Evolutionary conservation across 345 rosid genomes (phyloP), one percentile per base, ranked within the genome.

Genomic region (Linum usitatissimum): DNA sequence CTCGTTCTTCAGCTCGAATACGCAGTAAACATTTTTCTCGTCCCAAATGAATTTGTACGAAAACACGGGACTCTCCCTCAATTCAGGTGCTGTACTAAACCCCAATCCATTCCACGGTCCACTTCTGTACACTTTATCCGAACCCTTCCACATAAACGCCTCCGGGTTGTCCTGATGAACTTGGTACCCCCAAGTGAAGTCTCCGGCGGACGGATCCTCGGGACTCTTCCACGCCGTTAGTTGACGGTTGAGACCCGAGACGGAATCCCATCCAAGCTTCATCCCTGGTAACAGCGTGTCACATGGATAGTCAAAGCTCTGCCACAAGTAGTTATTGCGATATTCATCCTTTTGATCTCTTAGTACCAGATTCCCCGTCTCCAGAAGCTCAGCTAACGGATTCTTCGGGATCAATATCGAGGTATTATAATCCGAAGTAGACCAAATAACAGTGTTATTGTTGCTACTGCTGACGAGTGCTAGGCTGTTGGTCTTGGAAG

Each of bases 61-160:
- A 20, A 56, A 55, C 0, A 48, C 12, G 10, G 49, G 38, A 17
- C 42, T 62, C 14, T 65, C 36, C 71, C 20, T 68, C 18, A 68
- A 18, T 23, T 31, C 42, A 3, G 61, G 61, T 0, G 56, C 49
- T 6, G 66, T 60, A 23, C 66, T 68, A 19, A 38, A 61, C n/a
- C 55, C 39, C 45, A 55, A 10, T 10, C 71, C 71, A 55, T 62
- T 62, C 71, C 71, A 68, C 18, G 71, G 71, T 0, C 62, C 71
- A 6, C 42, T 18, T 13, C 61, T 56, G 61, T 18, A 42, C 18
- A 0, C n/a, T 18, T 31, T 68, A 0, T 45, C 19, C 1, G 71
- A 54, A 18, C 66, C 71, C 15, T 40, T 55, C 66, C 66, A 53
- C 21, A 9, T 18, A 5, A 38, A 40, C 6, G 1, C 3, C 31